Base-by-base conservation (phyloP, 345 rosid species). In the Lepidium africanum region DNA sequence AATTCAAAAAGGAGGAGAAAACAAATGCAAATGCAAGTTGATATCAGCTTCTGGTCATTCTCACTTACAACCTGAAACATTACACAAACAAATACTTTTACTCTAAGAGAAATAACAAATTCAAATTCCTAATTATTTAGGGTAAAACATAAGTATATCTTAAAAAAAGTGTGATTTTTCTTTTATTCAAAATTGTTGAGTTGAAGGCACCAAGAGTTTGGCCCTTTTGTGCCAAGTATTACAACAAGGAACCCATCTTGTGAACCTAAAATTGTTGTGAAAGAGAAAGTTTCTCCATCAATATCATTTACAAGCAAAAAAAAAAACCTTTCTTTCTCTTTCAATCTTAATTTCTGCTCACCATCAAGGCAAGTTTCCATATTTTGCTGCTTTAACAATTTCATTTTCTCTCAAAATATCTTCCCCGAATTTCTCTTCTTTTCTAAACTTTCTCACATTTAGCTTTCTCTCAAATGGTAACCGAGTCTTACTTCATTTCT, bases 221-320 rank as follows among this genome's bases (percentile, higher is more conserved):
- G 63, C 25, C 63, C n/a, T 38, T 66, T 45, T 60, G 69, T 67
- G 78, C 55, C 69, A 67, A 43, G 69, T 67, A 59, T 52, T 15
- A 51, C 77, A 60, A 51, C 77, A 60, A 52, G 63, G 50, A 59
- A 52, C 21, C 57, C 56, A 74, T 43, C 73, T 56, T 71, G 60
- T 77, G 72, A 71, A 76, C 60, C 46, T 77, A 67, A 25, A 76
- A 57, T 65, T 74, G 76, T 65, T 72, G 43, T 66, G 46, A 73
- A 70, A 59, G 53, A 32, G 51, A 64, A 27, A 50, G 68, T 54
- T 59, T 47, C 30, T 68, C 60, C 41, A 23, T 65, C 53, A 35
- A 40, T 38, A 17, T 57, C 41, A 36, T 53, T 11, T 19, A 38
- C n/a, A 38, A 54, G 12, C 7, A 25, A 41, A 11, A 36, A 12